phyloP scores from a whole-genome alignment of 495 filamentous ascomycete species.

The Bryoglossum gracile region DNA sequence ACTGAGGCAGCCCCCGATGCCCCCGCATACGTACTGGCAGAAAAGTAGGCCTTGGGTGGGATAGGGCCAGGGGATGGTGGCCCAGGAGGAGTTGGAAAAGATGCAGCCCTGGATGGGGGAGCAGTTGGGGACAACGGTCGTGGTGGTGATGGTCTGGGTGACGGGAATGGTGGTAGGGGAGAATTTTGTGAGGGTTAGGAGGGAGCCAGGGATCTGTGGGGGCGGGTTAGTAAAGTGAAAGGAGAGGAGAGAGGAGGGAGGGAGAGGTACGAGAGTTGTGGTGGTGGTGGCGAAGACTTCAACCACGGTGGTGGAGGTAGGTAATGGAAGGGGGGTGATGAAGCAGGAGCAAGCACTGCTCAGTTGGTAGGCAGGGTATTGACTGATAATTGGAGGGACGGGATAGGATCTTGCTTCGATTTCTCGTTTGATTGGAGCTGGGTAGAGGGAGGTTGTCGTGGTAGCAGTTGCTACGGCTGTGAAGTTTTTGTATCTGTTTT shows the following conservation, averaged over 20 bases:
- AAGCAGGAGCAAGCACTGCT: slow-evolving; percentile 7
- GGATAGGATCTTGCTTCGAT: neutral
- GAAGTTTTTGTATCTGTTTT: neutral
- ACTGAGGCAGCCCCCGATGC: slow-evolving; percentile 1
- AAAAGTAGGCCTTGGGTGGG: neutral
- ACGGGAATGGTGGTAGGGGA: neutral
- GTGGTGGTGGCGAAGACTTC: neutral
- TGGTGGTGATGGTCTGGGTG: neutral
- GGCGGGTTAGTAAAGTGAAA: neutral
- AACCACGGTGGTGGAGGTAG: too few species aligned
- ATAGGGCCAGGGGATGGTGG: neutral
- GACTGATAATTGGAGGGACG: neutral
- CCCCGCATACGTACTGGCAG: neutral
- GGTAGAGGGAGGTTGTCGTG: slow-evolving; percentile 1
- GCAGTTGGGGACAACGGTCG: slow-evolving; percentile 3
- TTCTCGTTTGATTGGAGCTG: slow-evolving; percentile 1
- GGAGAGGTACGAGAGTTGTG: neutral
- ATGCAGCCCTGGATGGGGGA: slow-evolving; percentile 2
- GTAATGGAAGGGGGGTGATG: neutral
- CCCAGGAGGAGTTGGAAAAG: neutral
- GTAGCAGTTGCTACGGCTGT: neutral
- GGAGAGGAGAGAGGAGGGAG: neutral
- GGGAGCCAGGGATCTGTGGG: neutral
- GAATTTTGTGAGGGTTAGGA: neutral
- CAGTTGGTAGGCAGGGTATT: neutral